Evolutionary conservation across 768 basidiomycete genomes (phyloP), one percentile per base, ranked within the genome.

Genomic region (Naganishia onofrii): DNA sequence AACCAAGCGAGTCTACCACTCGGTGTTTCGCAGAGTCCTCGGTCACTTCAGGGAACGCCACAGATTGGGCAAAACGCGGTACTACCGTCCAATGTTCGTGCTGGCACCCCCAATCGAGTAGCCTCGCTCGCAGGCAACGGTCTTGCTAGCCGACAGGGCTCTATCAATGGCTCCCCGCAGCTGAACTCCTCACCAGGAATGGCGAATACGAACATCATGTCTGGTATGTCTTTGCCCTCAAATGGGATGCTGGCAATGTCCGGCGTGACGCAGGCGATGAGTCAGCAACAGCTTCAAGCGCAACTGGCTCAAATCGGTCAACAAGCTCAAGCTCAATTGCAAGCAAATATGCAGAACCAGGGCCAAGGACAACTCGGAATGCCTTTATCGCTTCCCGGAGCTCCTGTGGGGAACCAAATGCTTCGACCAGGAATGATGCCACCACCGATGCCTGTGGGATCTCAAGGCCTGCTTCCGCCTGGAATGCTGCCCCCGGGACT

Each of bases 341-440:
- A 69, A 34, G 68, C 68, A 19, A 68, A 57, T 58, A 32, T 58
- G n/a, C 68, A 58, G 44, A 58, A 57, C 34, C 68, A 68, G 38
- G 51, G 21, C 8, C 65, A 66, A 31, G 57, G 68, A 4, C 57
- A 52, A 48, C 28, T 34, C 10, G 23, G 38, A 5, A 63, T 63
- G 38, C 60, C 60, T 6, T 58, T 58, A 31, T 34, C 57, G 36
- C 60, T 44, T 31, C 60, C 60, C 26, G 60, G 48, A 26, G 48
- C 36, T 21, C 65, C 65, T 2, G 23, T 66, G 31, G 48, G 29
- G 10, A 29, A 29, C 15, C n/a, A 32, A 15, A 63, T 52, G 48
- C 28, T 12, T 46, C 38, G 23, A 44, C 60, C 38, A 28, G 60
- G 60, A 12, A 63, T 63, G 60, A 63, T 63, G 42, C 60, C 60